phyloP scores from a whole-genome alignment of 306 rosid genomes.

The Trifolium subterraneum region DNA sequence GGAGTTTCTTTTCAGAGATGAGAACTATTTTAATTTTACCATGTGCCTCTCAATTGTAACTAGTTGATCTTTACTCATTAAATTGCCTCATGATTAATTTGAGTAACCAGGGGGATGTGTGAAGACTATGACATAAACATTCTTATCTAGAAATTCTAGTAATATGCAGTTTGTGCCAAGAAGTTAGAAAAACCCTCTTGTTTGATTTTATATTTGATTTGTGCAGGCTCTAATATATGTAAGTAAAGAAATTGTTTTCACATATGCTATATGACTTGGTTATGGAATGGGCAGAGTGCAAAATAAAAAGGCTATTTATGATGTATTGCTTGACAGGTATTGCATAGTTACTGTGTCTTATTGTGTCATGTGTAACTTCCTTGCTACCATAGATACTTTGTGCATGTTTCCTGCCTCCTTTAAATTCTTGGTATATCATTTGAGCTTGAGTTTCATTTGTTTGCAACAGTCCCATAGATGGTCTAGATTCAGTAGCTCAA shows the following conservation, averaged over 20 bases:
- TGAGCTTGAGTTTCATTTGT: too few species aligned
- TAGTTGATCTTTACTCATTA: too few species aligned
- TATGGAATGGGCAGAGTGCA: slow-evolving; percentile 76
- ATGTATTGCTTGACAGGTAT: slow-evolving; percentile 93
- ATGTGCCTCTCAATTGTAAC: too few species aligned
- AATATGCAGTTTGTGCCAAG: slow-evolving; percentile 12
- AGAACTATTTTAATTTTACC: too few species aligned
- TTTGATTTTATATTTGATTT: slow-evolving; percentile 43
- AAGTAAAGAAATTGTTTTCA: slow-evolving; percentile 74
- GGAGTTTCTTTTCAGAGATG: too few species aligned
- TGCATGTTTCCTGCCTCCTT: slow-evolving; percentile 12
- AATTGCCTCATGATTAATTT: too few species aligned
- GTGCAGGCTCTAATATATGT: slow-evolving; percentile 96
- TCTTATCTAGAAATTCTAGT: slow-evolving; percentile 24
- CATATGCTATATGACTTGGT: slow-evolving; percentile 78
- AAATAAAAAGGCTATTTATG: slow-evolving; percentile 61
- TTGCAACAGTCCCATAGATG: too few species aligned
- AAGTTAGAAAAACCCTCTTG: too few species aligned
- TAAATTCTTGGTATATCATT: slow-evolving; percentile 15
- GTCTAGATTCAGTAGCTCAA: too few species aligned
- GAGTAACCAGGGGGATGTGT: not conserved
- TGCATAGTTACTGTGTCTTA: slow-evolving; percentile 39
- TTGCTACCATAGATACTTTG: slow-evolving; percentile 17
- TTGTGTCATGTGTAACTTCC: slow-evolving; percentile 22
- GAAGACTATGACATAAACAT: slow-evolving; percentile 21